phyloP scores from a whole-genome alignment of 257 asterid species.

The Misopates orontium region DNA sequence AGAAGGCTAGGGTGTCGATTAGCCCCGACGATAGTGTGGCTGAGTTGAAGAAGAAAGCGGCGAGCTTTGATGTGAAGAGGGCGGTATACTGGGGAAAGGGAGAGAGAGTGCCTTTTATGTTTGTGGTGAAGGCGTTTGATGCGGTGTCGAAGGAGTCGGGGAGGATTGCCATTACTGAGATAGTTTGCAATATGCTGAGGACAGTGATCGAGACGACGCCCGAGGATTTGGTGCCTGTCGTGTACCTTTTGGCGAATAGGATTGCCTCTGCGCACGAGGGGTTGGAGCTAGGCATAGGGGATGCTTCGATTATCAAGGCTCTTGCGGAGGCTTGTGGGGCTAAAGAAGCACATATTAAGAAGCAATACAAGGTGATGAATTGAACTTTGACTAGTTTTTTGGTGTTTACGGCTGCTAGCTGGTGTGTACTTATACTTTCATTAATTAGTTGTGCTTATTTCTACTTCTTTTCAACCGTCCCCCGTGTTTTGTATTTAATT shows the following conservation, averaged over 20 bases:
- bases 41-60: slow-evolving; percentile 75
- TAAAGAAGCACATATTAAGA: slow-evolving; percentile 72
- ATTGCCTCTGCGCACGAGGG: slow-evolving; percentile 91
- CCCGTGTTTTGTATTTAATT: too few relatives aligned
- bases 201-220: slow-evolving; percentile 85
- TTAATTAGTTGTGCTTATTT: not conserved
- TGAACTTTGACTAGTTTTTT: too few relatives aligned
- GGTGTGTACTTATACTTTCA: not conserved
- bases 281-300: slow-evolving; percentile 94
- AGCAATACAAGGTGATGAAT: slow-evolving; percentile 69
- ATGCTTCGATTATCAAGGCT: slow-evolving; percentile 75
- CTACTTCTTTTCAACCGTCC: too few relatives aligned
- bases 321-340: slow-evolving; percentile 95
- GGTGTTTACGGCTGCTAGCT: too few relatives aligned
- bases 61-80: slow-evolving; percentile 57
- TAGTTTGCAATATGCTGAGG: slow-evolving; percentile 85
- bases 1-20: slow-evolving; percentile 49
- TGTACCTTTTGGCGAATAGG: slow-evolving; percentile 72
- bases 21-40: slow-evolving; percentile 60
- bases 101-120: slow-evolving; percentile 87
- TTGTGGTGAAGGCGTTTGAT: slow-evolving; percentile 78
- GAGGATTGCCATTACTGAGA: slow-evolving; percentile 77
- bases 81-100: slow-evolving; percentile 86
- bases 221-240: slow-evolving; percentile 71
- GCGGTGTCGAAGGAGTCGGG: slow-evolving; percentile 80